These are phyloP conservation scores for Straminergon stramineum DNA, from an alignment of 225 moss, liverwort and hornwort genomes.

Conservation along the genomic window DNA sequence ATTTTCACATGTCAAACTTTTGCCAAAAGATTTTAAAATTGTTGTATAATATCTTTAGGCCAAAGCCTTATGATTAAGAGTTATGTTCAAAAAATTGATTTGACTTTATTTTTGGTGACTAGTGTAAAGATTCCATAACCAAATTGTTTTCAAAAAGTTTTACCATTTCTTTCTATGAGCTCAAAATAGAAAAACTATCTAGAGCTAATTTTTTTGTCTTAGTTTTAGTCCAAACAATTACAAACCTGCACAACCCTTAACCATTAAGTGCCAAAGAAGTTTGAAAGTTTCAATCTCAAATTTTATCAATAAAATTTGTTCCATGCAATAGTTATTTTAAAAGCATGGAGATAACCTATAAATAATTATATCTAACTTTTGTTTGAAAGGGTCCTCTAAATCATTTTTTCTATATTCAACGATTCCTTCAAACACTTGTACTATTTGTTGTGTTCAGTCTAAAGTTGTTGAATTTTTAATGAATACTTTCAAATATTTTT, in stretches of 20 bases:
- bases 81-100: not conserved
- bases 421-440: too few species aligned
- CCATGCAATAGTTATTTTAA: too few species aligned
- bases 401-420: not conserved
- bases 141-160: not conserved
- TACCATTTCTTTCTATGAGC: not conserved
- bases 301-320: not conserved
- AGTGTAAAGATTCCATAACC: not conserved
- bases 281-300: not conserved
- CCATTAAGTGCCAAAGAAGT: too few species aligned
- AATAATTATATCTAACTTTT: not conserved
- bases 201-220: not conserved
- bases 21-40: not conserved
- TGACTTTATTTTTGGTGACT: not conserved
- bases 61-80: not conserved
- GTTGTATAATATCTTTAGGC: not conserved
- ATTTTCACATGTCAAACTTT: too few species aligned
- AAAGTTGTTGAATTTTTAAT: too few species aligned
- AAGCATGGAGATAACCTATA: not conserved
- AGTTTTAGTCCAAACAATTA: too few species aligned
- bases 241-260: accelerated
- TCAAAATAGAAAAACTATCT: not conserved
- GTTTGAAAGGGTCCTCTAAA: not conserved
- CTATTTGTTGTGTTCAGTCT: too few species aligned
- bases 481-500: too few species aligned